These are phyloP conservation scores for Lantana camara DNA, from an alignment of 257 asterid genomes.

Conservation along the genomic window DNA sequence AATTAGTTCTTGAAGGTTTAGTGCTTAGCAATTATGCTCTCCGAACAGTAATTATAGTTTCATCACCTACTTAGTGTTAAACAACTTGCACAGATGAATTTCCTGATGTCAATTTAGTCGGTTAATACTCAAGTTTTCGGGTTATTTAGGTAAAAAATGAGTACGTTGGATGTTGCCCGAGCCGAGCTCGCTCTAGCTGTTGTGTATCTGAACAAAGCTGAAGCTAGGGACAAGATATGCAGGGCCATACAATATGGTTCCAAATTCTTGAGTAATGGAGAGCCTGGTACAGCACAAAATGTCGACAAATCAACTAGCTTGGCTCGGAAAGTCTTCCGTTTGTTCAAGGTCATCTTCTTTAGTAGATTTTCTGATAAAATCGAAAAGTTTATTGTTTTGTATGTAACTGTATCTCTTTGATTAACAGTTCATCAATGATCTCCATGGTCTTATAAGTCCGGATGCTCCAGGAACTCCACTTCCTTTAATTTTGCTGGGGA, in stretches of 20 bases:
- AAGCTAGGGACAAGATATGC: slow-evolving; percentile 96
- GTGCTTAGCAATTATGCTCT: slow-evolving; percentile 12
- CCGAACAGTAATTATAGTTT: background rate
- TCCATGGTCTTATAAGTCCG: slow-evolving; percentile 89
- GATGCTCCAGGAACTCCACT: slow-evolving; percentile 89
- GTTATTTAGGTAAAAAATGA: slow-evolving; percentile 52
- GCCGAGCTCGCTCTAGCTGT: slow-evolving; percentile 90
- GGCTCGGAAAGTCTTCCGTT: slow-evolving; percentile 95
- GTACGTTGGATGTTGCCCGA: slow-evolving; percentile 80
- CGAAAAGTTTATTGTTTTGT: background rate
- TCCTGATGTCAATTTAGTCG: slow-evolving; percentile 16
- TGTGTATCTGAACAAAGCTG: slow-evolving; percentile 84
- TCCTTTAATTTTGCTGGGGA: slow-evolving; percentile 80
- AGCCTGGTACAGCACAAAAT: slow-evolving; percentile 93
- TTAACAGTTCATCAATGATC: slow-evolving; percentile 90
- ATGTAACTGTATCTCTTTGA: background rate
- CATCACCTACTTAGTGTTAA: background rate
- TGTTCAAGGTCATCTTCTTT: slow-evolving; percentile 66
- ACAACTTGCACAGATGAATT: background rate
- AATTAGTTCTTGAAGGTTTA: background rate
- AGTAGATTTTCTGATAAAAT: background rate
- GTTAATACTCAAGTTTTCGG: slow-evolving; percentile 40
- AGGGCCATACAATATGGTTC: slow-evolving; percentile 98
- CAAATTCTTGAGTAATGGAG: slow-evolving; percentile 88
- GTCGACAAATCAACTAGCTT: slow-evolving; percentile 95